Evolutionary conservation across 768 basidiomycete genomes (phyloP).

Genomic region (Tulasnella sp.): DNA sequence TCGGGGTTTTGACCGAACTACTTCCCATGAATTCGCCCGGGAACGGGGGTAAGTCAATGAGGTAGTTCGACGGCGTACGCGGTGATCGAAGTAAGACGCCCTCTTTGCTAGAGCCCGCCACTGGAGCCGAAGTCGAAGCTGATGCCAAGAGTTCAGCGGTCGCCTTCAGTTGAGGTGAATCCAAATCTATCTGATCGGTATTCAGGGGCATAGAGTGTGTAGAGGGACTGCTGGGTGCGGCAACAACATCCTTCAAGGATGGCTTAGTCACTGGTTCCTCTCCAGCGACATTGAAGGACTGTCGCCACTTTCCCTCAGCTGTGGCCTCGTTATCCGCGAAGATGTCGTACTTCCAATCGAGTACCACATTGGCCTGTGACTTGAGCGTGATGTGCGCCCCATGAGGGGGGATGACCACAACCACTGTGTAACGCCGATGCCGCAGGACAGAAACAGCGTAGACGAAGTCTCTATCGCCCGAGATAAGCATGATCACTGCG

Average conservation of each 20-base stretch:
- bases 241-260: too few species aligned
- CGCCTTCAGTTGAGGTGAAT: too few species aligned
- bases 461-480: constrained; percentile 56
- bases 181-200: too few species aligned
- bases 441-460: constrained; percentile 50
- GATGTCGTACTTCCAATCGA: constrained; percentile 16
- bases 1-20: not conserved
- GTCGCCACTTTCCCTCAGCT: not conserved
- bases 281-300: not conserved
- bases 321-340: not conserved
- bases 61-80: not conserved
- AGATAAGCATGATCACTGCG: constrained; percentile 50
- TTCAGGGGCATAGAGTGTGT: too few species aligned
- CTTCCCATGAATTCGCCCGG: not conserved
- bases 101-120: not conserved
- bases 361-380: constrained; percentile 10
- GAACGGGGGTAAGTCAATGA: not conserved
- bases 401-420: constrained; percentile 35
- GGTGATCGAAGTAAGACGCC: too few species aligned
- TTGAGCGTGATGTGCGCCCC: constrained; percentile 12
- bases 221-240: too few species aligned
- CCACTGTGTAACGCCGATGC: constrained; percentile 43
- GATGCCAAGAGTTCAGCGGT: not conserved
- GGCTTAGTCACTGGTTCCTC: too few species aligned
- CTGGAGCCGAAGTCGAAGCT: not conserved